A percentile compares a stretch with the other conserved stretches of the same genome.
phyloP scores from a whole-genome alignment of 345 rosid species.

The Streptanthus diversifolius region DNA sequence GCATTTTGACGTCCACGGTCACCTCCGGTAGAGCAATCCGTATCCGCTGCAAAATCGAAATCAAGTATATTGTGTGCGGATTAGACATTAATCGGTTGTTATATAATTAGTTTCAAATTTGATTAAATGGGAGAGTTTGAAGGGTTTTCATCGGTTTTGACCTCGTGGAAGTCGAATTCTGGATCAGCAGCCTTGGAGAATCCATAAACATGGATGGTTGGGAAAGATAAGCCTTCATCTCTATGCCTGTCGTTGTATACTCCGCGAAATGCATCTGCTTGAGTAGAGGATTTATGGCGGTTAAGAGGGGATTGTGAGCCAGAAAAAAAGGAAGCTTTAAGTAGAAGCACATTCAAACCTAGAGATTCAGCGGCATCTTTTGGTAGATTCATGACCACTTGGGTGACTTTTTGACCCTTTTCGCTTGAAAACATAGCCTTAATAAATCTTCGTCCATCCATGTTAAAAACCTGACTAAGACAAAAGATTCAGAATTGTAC shows the following conservation, averaged over 20 bases:
- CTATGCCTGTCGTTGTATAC: conserved; percentile 46
- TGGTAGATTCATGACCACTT: conserved; percentile 86
- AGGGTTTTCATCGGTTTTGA: not conserved
- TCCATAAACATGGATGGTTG: conserved; percentile 80
- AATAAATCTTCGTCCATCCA: conserved; percentile 90
- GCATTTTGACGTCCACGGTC: conserved; percentile 72
- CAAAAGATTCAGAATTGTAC: conserved; percentile 1
- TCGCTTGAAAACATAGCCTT: conserved; percentile 66
- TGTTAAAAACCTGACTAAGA: conserved; percentile 60
- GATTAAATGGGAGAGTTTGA: not conserved
- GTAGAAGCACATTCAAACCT: conserved; percentile 38
- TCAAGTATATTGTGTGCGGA: not conserved
- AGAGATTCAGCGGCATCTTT: conserved; percentile 76
- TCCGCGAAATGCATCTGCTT: conserved; percentile 75
- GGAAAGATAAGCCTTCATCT: conserved; percentile 43
- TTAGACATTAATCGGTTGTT: not conserved
- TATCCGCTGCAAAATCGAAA: conserved; percentile 56
- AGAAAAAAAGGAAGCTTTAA: not conserved
- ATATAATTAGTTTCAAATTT: not conserved
- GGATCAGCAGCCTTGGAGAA: conserved; percentile 93
- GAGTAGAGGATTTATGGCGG: not conserved
- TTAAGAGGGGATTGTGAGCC: not conserved
- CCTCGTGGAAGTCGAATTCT: conserved; percentile 93
- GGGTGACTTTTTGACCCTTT: conserved; percentile 62
- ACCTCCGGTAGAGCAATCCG: conserved; percentile 66